Evolutionary conservation across 83 land plant species (phyloP).

Genomic region (Picea abies): DNA sequence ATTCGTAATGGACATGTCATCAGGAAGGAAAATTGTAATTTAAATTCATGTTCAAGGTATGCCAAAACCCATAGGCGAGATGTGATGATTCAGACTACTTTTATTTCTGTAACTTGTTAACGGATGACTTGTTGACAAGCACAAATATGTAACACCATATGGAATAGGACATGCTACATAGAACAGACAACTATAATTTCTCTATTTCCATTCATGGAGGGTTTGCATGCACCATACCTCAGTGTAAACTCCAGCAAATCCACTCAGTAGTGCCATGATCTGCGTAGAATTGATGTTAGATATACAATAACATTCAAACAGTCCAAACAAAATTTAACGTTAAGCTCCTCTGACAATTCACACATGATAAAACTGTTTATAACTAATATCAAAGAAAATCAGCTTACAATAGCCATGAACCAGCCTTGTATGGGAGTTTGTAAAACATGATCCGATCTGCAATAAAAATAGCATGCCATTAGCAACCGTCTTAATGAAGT

Average conservation of each 20-base stretch:
- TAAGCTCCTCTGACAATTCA: background rate
- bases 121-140: background rate
- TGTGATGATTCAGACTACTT: background rate
- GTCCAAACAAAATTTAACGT: background rate
- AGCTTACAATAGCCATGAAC: slow-evolving; percentile 87
- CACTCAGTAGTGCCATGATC: slow-evolving; percentile 93
- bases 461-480: background rate
- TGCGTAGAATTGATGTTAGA: slow-evolving; percentile 19
- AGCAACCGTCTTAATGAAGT: background rate
- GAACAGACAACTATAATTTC: background rate
- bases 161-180: too few relatives aligned
- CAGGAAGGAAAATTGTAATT: too few relatives aligned
- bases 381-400: background rate
- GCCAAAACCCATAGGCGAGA: background rate
- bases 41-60: background rate
- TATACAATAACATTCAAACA: background rate
- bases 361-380: background rate
- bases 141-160: background rate
- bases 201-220: background rate
- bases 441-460: slow-evolving; percentile 81
- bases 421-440: slow-evolving; percentile 84
- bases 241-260: slow-evolving; percentile 94
- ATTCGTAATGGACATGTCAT: background rate
- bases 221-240: slow-evolving; percentile 56
- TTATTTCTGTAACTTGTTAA: too few relatives aligned